These are phyloP conservation scores for Sporothrix pallida DNA, from an alignment of 2,329 filamentous ascomycete species.

Conservation along the genomic window DNA sequence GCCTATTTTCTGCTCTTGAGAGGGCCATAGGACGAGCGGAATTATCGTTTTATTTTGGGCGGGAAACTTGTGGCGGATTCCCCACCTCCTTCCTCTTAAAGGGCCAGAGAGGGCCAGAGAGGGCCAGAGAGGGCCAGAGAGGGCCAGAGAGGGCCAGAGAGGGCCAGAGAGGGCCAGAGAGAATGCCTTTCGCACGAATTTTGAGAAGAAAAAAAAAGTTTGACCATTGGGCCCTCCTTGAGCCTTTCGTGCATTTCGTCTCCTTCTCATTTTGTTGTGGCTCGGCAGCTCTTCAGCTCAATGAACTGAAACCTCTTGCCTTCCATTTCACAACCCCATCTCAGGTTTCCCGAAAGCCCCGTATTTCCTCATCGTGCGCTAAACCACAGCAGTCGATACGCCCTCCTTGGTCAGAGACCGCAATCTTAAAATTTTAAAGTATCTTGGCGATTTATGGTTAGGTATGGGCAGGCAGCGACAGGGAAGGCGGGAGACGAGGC, in stretches of 20 bases:
- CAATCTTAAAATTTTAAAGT: constrained; percentile 26
- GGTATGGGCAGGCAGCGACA: background rate
- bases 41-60: background rate
- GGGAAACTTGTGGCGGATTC: too few relatives aligned
- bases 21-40: background rate
- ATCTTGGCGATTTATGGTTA: constrained; percentile 17
- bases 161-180: too few relatives aligned
- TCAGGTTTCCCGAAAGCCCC: background rate
- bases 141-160: too few relatives aligned
- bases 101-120: too few relatives aligned
- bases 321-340: background rate
- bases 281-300: background rate
- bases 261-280: background rate
- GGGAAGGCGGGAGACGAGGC: background rate
- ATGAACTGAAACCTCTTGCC: too few relatives aligned
- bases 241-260: background rate
- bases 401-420: constrained; percentile 10
- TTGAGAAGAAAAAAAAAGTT: too few relatives aligned
- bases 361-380: background rate
- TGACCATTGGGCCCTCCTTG: background rate
- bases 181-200: too few relatives aligned
- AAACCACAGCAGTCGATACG: background rate
- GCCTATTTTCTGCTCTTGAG: background rate
- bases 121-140: too few relatives aligned
- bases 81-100: too few relatives aligned